These are phyloP conservation scores for Cyberlindnera suaveolens DNA, from an alignment of 805 yeast species.

Conservation along the genomic window DNA sequence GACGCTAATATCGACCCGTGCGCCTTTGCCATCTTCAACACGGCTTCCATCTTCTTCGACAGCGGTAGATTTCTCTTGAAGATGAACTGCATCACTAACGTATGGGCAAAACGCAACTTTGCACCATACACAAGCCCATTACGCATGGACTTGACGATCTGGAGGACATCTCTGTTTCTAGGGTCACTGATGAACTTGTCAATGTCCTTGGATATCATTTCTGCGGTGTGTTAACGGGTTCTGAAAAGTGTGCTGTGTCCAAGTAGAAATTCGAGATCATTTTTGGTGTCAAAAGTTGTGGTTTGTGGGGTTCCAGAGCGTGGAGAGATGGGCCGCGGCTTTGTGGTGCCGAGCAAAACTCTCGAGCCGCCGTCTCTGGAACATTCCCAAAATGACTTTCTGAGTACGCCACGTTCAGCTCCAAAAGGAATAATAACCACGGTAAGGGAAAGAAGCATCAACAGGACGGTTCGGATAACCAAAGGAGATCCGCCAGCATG, in stretches of 20 bases:
- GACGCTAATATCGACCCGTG: slow-evolving; percentile 52
- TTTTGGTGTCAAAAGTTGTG: no score
- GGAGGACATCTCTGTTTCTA: slow-evolving; percentile 28
- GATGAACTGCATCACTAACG: slow-evolving; percentile 52
- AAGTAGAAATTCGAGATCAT: no score
- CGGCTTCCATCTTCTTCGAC: slow-evolving; percentile 37
- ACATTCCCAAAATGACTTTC: no score
- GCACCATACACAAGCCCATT: slow-evolving; percentile 54
- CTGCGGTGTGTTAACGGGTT: no score
- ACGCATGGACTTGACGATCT: slow-evolving; percentile 33
- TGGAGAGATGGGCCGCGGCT: no score
- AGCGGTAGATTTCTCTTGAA: slow-evolving; percentile 30
- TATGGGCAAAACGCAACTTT: slow-evolving; percentile 55
- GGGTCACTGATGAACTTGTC: slow-evolving; percentile 28
- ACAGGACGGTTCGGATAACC: not conserved
- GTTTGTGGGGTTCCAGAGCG: no score
- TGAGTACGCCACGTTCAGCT: no score
- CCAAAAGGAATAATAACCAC: slow-evolving; percentile 3
- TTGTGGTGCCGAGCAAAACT: no score
- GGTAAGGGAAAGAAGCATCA: not conserved
- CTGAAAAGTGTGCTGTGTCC: no score
- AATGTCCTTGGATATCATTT: slow-evolving; percentile 2
- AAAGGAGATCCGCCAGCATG: not conserved
- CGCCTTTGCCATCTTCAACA: slow-evolving; percentile 44
- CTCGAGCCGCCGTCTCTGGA: no score